Percentiles rank a stretch among this genome's conserved stretches.
Evolutionary conservation across 768 basidiomycete species (phyloP).

Genomic region (Trametes cubensis): DNA sequence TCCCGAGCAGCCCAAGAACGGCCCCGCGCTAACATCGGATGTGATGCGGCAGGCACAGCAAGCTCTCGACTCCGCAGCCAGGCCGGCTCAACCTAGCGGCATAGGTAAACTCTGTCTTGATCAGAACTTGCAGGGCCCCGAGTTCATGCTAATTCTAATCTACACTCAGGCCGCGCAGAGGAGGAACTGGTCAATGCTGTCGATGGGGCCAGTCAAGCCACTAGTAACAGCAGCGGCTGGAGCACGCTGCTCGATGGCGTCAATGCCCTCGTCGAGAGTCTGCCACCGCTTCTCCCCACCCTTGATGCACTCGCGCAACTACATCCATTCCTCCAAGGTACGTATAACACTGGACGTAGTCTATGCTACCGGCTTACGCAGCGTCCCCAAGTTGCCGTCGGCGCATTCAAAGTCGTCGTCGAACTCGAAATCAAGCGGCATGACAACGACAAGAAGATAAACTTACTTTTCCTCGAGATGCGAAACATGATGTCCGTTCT

Average conservation of each 20-base stretch:
- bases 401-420: constrained; percentile 53
- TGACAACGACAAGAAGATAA: constrained; percentile 54
- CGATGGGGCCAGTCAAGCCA: no score
- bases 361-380: no score
- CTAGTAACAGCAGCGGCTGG: neutral
- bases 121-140: no score
- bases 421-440: constrained; percentile 50
- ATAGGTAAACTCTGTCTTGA: no score
- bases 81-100: no score
- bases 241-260: constrained; percentile 21
- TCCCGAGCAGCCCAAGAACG: no score
- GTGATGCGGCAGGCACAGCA: no score
- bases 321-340: constrained; percentile 34
- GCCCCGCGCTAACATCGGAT: no score
- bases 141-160: no score
- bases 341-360: neutral
- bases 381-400: constrained; percentile 44
- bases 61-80: no score
- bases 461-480: constrained; percentile 53
- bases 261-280: constrained; percentile 28
- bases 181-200: no score
- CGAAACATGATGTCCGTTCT: constrained; percentile 51
- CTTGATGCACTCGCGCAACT: constrained; percentile 32
- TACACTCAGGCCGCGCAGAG: no score
- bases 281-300: constrained; percentile 31